Percentiles rank a stretch among this genome's conserved stretches.
Conservation (phyloP, 1,139 yeast genomes). For the Pichia terricola region DNA sequence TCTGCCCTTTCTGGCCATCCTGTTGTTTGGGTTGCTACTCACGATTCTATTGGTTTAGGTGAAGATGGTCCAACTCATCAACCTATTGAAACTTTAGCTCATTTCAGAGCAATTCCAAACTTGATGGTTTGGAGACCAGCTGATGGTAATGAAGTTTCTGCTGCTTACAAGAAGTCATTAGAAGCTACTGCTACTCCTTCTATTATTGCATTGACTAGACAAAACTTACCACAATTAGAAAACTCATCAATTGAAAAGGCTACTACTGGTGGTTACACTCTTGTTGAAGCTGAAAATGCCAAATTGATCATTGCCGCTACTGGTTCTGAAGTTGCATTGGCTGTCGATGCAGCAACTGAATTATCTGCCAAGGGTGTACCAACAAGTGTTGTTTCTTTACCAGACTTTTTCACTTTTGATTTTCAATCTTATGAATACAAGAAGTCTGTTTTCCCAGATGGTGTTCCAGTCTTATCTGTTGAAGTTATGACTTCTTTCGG, state of each 20-base stretch:
- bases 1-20: slow-evolving; percentile 93
- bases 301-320: slow-evolving; percentile 79
- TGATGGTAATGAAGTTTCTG: slow-evolving; percentile 98
- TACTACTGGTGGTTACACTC: slow-evolving; percentile 86
- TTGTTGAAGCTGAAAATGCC: slow-evolving; percentile 50
- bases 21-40: slow-evolving; percentile 96
- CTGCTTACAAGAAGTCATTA: slow-evolving; percentile 82
- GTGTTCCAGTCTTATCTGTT: slow-evolving; percentile 85
- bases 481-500: slow-evolving; percentile 92
- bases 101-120: slow-evolving; percentile 96
- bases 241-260: slow-evolving; percentile 93
- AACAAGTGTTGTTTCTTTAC: slow-evolving; percentile 82
- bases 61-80: slow-evolving; percentile 99
- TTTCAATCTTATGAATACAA: slow-evolving; percentile 70
- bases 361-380: slow-evolving; percentile 52
- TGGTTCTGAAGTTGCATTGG: slow-evolving; percentile 89
- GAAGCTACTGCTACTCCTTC: slow-evolving; percentile 72
- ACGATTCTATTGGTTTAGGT: slow-evolving; percentile 98
- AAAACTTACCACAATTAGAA: slow-evolving; percentile 92
- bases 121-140: slow-evolving; percentile 98
- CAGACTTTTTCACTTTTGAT: slow-evolving; percentile 90
- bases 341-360: slow-evolving; percentile 72
- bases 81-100: slow-evolving; percentile 98
- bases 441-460: slow-evolving; percentile 86
- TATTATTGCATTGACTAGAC: slow-evolving; percentile 90